Conservation (phyloP, 2,329 filamentous ascomycete genomes). For the Dendryphion nanum region DNA sequence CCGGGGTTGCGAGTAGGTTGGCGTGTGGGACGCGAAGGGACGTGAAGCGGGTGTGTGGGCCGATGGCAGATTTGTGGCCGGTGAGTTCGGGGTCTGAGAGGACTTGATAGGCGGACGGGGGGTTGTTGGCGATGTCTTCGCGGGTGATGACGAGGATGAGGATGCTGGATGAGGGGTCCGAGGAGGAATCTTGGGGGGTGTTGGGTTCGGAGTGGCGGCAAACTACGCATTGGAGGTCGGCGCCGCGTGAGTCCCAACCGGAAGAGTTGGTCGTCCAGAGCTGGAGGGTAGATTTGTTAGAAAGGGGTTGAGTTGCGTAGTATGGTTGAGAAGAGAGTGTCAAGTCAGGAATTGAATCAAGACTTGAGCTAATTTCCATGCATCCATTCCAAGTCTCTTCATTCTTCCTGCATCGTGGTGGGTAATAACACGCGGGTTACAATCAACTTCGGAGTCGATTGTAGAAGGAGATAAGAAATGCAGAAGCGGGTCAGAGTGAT, state of each 20-base stretch:
- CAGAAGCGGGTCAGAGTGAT: too few species aligned
- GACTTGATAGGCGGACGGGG: constrained; percentile 45
- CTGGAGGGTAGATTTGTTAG: too few species aligned
- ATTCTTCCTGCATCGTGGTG: too few species aligned
- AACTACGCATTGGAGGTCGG: constrained; percentile 53
- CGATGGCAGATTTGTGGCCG: constrained; percentile 51
- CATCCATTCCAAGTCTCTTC: too few species aligned
- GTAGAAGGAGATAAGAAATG: too few species aligned
- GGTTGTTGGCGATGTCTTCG: constrained; percentile 48
- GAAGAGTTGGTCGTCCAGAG: constrained; percentile 56
- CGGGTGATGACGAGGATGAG: constrained; percentile 54
- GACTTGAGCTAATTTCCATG: too few species aligned
- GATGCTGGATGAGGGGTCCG: constrained; percentile 37
- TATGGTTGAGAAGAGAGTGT: too few species aligned
- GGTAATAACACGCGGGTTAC: too few species aligned
- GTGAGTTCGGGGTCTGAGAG: constrained; percentile 46
- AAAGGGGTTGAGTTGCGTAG: too few species aligned
- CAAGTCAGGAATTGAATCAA: too few species aligned
- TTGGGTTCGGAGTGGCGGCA: constrained; percentile 43
- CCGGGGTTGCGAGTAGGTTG: constrained; percentile 49
- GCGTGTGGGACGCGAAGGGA: constrained; percentile 48
- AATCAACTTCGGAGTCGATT: too few species aligned
- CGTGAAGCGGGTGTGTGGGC: constrained; percentile 50
- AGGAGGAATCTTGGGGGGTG: constrained; percentile 9
- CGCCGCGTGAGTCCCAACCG: constrained; percentile 55